phyloP scores from a whole-genome alignment of 257 asterid species.

The Phtheirospermum japonicum region DNA sequence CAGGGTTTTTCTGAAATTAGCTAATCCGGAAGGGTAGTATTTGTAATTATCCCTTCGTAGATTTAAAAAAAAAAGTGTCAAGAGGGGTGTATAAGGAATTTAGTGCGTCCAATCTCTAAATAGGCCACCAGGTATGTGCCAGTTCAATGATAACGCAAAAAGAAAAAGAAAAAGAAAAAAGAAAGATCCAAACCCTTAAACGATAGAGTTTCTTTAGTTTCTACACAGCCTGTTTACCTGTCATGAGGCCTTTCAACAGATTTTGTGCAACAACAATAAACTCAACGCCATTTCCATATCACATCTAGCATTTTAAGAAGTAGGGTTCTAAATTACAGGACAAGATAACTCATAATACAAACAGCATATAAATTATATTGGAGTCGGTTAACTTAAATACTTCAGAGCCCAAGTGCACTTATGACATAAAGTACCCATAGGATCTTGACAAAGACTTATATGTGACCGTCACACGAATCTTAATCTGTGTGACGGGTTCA shows the following conservation, averaged over 20 bases:
- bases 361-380: background rate
- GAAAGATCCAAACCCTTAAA: background rate
- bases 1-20: background rate
- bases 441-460: background rate
- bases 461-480: too few relatives aligned
- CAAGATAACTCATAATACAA: background rate
- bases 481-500: too few relatives aligned
- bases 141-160: too few relatives aligned
- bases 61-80: background rate
- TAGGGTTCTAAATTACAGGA: background rate
- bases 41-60: background rate
- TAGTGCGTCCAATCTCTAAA: too few relatives aligned
- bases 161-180: too few relatives aligned
- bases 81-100: background rate
- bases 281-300: background rate
- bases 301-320: background rate
- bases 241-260: background rate
- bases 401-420: too few relatives aligned
- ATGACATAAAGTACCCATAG: background rate
- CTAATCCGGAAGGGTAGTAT: background rate
- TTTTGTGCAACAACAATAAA: background rate
- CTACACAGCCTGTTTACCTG: constrained; percentile 5
- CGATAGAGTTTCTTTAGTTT: background rate
- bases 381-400: background rate
- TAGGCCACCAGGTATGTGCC: too few relatives aligned